Evolutionary conservation across 306 rosid genomes (phyloP), one percentile per base, ranked within the genome.

Genomic region (Vigna angularis): DNA sequence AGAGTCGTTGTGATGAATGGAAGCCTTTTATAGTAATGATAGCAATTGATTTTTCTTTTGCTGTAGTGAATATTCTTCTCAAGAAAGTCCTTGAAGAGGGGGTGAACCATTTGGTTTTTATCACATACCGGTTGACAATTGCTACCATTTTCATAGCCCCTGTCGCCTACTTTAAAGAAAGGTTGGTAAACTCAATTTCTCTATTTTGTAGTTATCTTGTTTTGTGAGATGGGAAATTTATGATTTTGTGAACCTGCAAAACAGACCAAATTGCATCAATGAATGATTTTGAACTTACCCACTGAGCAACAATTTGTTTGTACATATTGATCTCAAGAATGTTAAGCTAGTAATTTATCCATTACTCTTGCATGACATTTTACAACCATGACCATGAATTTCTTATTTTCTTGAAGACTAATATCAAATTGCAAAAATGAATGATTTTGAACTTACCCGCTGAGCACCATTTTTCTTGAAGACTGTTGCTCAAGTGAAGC

Each of bases 51-150:
- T 73, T 91, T 63, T 75, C 85, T 62, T 88, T 94, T 18, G 91
- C 98, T 6, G 28, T 76, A 7, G 90, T 89, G 86, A 94, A 94
- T 83, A 86, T 90, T 89, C 94, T 91, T 78, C 93, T 94, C 52
- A 91, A 90, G 93, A 84, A 89, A 82, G 89, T 90, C 78, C 94
- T 94, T 72, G 89, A 92, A 13, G 87, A 89, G 66, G 98, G 94
- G 71, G 88, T 91, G 85, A 88, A 90, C 88, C 98, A 85, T 82
- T 88, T 91, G 91, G 98, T 94, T 89, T 83, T 94, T 20, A 86
- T 92, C 65, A 94, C 97, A 5, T 94, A 90, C 75, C 86, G 98
- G 9, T 73, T 94, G 40, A 73, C 89, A 18, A 86, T 94, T 58
- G 85, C 98, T 58, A 66, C 94, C 69, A 83, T 94, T 82, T 90